These are phyloP conservation scores for Huntiella bhutanensis DNA, from an alignment of 2,329 filamentous ascomycete genomes.

Conservation along the genomic window DNA sequence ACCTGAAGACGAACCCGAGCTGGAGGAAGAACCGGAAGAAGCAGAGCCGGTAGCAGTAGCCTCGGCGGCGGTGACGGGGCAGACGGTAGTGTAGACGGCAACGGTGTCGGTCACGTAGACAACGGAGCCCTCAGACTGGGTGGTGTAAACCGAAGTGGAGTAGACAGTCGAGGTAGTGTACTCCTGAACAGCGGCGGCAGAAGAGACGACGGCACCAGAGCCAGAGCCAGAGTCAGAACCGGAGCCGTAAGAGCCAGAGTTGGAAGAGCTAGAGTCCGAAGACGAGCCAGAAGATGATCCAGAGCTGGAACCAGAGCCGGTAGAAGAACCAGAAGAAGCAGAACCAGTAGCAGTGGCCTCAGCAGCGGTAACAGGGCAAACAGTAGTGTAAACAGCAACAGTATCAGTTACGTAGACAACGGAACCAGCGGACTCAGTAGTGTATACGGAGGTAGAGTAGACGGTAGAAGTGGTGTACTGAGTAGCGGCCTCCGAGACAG, in stretches of 20 bases:
- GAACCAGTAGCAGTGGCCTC: neutral
- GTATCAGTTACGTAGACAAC: constrained; percentile 22
- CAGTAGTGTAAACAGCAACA: constrained; percentile 21
- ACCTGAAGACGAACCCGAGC: neutral
- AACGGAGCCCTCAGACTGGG: constrained; percentile 17
- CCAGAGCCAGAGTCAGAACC: neutral
- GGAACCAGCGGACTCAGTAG: constrained; percentile 16
- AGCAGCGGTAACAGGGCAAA: constrained; percentile 27
- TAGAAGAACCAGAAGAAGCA: neutral
- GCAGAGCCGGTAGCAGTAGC: neutral
- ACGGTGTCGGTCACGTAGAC: constrained; percentile 22
- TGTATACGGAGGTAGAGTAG: constrained; percentile 2
- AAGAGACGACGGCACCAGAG: neutral
- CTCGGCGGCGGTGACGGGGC: constrained; percentile 24
- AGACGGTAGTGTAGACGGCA: constrained; percentile 23
- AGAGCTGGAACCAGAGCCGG: neutral
- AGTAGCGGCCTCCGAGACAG: neutral
- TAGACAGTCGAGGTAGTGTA: constrained; percentile 6
- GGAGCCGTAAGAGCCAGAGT: neutral
- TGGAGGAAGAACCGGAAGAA: too few relatives aligned
- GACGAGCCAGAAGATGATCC: neutral
- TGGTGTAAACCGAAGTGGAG: constrained; percentile 1
- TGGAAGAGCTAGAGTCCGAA: neutral
- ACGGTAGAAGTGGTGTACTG: constrained; percentile 6
- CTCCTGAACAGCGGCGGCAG: neutral